Conservation (phyloP, 768 basidiomycete genomes). For the Tremella mesenterica region DNA sequence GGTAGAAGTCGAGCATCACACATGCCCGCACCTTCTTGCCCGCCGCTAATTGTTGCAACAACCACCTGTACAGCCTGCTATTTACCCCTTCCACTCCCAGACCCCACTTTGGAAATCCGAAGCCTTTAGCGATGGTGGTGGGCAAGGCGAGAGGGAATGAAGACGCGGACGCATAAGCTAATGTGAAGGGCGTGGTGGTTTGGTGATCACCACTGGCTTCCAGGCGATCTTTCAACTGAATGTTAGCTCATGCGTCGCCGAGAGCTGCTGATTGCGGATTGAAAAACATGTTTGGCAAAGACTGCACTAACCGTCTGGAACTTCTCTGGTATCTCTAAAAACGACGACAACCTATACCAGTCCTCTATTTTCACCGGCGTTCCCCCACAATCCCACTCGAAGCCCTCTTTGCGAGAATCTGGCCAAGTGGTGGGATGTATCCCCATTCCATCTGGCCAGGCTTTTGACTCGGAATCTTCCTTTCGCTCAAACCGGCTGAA, state of each 20-base stretch:
- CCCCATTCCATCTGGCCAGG: slow-evolving; percentile 53
- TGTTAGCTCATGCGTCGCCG: slow-evolving; percentile 44
- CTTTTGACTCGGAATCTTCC: slow-evolving; percentile 28
- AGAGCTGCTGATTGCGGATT: slow-evolving; percentile 11
- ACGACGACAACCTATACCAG: slow-evolving; percentile 76
- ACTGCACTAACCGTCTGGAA: slow-evolving; percentile 43
- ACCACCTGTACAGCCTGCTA: slow-evolving; percentile 60
- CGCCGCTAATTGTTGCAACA: slow-evolving; percentile 48
- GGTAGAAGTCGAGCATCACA: slow-evolving; percentile 31
- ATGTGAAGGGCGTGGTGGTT: slow-evolving; percentile 48
- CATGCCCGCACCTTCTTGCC: slow-evolving; percentile 17
- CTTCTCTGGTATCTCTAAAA: slow-evolving; percentile 79
- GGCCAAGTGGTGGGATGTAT: slow-evolving; percentile 86
- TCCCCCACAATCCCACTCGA: slow-evolving; percentile 56
- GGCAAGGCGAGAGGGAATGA: slow-evolving; percentile 75
- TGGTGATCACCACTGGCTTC: not conserved
- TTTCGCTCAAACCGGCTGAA: slow-evolving; percentile 75
- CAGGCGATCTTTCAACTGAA: not conserved
- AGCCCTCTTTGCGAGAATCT: slow-evolving; percentile 62
- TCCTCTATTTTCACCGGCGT: slow-evolving; percentile 67
- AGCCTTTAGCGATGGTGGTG: slow-evolving; percentile 64
- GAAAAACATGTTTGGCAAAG: not conserved
- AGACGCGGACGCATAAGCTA: slow-evolving; percentile 73
- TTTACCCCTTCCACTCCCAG: slow-evolving; percentile 85
- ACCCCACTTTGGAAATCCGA: slow-evolving; percentile 69